These are phyloP conservation scores for Chlorociboria aeruginascens DNA, from an alignment of 495 filamentous ascomycete species.

Conservation along the genomic window DNA sequence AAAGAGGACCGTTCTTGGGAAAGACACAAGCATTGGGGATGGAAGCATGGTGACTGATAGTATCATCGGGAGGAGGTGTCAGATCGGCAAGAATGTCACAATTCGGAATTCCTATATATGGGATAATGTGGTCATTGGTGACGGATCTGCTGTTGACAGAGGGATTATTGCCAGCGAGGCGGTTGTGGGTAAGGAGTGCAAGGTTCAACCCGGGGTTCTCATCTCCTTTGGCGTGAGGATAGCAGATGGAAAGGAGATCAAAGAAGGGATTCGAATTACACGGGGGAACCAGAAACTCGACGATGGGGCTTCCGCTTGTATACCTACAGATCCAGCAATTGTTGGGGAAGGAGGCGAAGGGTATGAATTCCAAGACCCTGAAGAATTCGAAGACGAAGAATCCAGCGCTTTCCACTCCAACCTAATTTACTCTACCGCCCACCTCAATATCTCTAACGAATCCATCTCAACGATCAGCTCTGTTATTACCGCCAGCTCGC, in stretches of 20 bases:
- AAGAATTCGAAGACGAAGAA: conserved; percentile 35
- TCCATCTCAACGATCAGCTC: conserved; percentile 57
- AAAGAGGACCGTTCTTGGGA: conserved; percentile 52
- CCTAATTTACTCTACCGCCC: conserved; percentile 56
- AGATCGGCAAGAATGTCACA: conserved; percentile 70
- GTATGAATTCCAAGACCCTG: conserved; percentile 33
- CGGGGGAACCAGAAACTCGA: conserved; percentile 34
- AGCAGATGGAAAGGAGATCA: conserved; percentile 40
- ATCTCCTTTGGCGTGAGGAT: conserved; percentile 71
- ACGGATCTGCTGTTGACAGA: conserved; percentile 53
- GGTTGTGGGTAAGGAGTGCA: conserved; percentile 57
- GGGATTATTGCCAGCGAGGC: conserved; percentile 67
- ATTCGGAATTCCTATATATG: conserved; percentile 82
- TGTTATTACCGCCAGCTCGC: conserved; percentile 25
- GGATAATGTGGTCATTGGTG: conserved; percentile 67
- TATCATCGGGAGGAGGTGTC: conserved; percentile 70
- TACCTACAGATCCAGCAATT: conserved; percentile 37
- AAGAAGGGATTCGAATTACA: conserved; percentile 41
- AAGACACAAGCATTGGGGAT: conserved; percentile 61
- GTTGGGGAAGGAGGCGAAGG: conserved; percentile 47
- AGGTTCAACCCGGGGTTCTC: conserved; percentile 57
- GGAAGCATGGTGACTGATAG: conserved; percentile 56
- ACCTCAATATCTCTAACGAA: conserved; percentile 57
- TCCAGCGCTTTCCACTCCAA: conserved; percentile 24
- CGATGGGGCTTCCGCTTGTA: conserved; percentile 7